phyloP scores from a whole-genome alignment of 305 asterid genomes.

The Fraxinus velutina region DNA sequence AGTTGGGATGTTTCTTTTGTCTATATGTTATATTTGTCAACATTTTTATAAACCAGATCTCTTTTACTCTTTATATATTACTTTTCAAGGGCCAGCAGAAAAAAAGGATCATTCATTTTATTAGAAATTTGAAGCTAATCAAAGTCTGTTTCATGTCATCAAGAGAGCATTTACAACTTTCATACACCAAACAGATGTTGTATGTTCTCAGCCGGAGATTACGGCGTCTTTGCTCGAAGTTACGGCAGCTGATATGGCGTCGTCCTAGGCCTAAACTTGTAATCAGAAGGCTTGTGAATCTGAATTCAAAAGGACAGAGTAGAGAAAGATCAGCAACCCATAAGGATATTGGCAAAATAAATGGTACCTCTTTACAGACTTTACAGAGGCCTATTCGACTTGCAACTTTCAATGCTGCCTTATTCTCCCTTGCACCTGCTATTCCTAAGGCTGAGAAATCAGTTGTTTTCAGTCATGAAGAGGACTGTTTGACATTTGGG shows the following conservation, averaged over 20 bases:
- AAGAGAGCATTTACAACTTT: slow-evolving; percentile 27
- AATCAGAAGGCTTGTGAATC: slow-evolving; percentile 44
- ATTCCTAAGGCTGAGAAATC: slow-evolving; percentile 51
- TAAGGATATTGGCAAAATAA: slow-evolving; percentile 6
- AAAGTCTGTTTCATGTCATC: slow-evolving; percentile 33
- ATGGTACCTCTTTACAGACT: slow-evolving; percentile 4
- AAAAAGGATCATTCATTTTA: neutral
- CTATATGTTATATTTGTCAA: slow-evolving; percentile 22
- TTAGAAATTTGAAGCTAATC: neutral
- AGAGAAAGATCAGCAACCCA: slow-evolving; percentile 19
- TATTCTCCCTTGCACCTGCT: slow-evolving; percentile 90
- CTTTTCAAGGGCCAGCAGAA: slow-evolving; percentile 14
- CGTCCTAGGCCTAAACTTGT: slow-evolving; percentile 45
- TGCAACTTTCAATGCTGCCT: slow-evolving; percentile 81
- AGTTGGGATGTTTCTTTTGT: slow-evolving; percentile 43
- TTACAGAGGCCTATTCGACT: slow-evolving; percentile 47
- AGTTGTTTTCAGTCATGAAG: slow-evolving; percentile 30
- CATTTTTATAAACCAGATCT: slow-evolving; percentile 1
- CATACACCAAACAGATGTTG: slow-evolving; percentile 45
- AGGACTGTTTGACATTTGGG: neutral
- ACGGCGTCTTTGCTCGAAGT: slow-evolving; percentile 44
- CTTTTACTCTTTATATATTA: neutral
- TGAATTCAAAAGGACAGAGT: slow-evolving; percentile 28
- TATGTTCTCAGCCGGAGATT: slow-evolving; percentile 40
- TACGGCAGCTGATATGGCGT: slow-evolving; percentile 40